These are phyloP conservation scores for Sordariomycetes sp. DNA, from an alignment of 2,329 filamentous ascomycete species.

Conservation along the genomic window DNA sequence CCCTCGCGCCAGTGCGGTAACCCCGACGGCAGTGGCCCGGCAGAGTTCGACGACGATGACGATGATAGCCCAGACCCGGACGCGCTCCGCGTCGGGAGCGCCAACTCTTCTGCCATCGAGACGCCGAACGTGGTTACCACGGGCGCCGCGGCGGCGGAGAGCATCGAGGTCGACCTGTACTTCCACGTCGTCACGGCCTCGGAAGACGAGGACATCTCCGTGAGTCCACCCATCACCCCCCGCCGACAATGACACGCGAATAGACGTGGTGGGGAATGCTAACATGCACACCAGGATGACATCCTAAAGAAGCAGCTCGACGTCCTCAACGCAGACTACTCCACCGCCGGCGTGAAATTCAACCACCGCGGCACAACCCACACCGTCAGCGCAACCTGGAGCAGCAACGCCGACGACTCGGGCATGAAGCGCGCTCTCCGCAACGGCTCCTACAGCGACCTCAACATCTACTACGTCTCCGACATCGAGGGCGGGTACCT, in stretches of 20 bases:
- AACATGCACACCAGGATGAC: slow-evolving; percentile 14
- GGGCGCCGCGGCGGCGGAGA: background rate
- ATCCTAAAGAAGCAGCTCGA: slow-evolving; percentile 25
- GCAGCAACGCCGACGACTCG: slow-evolving; percentile 21
- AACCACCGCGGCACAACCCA: slow-evolving; percentile 25
- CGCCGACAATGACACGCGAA: background rate
- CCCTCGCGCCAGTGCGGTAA: background rate
- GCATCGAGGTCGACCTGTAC: slow-evolving; percentile 9
- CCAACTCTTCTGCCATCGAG: background rate
- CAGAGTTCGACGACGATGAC: background rate
- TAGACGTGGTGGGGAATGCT: background rate
- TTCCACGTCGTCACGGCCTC: slow-evolving; percentile 19
- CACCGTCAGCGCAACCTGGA: slow-evolving; percentile 34
- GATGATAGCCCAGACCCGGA: too few relatives aligned
- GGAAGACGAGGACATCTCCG: slow-evolving; percentile 1
- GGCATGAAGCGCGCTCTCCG: slow-evolving; percentile 31
- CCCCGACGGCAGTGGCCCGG: background rate
- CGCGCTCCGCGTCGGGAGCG: background rate
- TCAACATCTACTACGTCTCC: slow-evolving; percentile 20
- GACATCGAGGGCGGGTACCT: slow-evolving; percentile 19
- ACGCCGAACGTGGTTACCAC: background rate
- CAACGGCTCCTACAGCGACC: slow-evolving; percentile 26
- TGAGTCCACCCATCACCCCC: background rate
- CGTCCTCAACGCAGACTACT: slow-evolving; percentile 30
- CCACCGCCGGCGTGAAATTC: slow-evolving; percentile 28